Evolutionary conservation across 2,329 filamentous ascomycete species (phyloP).

Genomic region (Cadophora luteo-olivacea): DNA sequence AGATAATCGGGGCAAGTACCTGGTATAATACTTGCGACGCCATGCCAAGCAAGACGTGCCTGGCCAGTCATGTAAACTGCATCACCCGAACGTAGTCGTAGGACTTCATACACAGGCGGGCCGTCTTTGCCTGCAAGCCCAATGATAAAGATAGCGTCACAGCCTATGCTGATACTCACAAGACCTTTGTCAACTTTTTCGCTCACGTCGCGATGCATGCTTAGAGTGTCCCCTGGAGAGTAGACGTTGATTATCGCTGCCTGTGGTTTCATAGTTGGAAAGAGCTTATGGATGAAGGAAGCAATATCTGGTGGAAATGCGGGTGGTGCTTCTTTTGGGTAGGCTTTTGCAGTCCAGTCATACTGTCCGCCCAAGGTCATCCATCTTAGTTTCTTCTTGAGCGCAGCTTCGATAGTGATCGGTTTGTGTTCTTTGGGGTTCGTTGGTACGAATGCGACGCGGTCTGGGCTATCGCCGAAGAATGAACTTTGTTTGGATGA

Average conservation of each 20-base stretch:
- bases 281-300: slow-evolving; percentile 69
- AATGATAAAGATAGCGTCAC: slow-evolving; percentile 87
- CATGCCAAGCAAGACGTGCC: slow-evolving; percentile 92
- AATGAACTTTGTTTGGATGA: slow-evolving; percentile 51
- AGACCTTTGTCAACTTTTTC: slow-evolving; percentile 81
- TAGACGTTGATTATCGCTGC: slow-evolving; percentile 96
- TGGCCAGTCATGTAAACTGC: slow-evolving; percentile 86
- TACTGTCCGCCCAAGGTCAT: slow-evolving; percentile 95
- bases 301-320: slow-evolving; percentile 78
- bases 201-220: slow-evolving; percentile 92
- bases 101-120: slow-evolving; percentile 53
- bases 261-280: slow-evolving; percentile 79
- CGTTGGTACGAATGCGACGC: slow-evolving; percentile 68
- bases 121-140: slow-evolving; percentile 55
- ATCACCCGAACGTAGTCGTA: slow-evolving; percentile 83
- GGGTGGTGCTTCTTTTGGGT: slow-evolving; percentile 73
- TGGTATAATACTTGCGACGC: slow-evolving; percentile 84
- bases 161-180: slow-evolving; percentile 87
- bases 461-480: slow-evolving; percentile 57
- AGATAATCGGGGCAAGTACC: slow-evolving; percentile 80
- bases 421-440: slow-evolving; percentile 78
- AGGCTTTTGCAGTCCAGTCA: slow-evolving; percentile 89
- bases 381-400: slow-evolving; percentile 88
- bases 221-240: slow-evolving; percentile 86
- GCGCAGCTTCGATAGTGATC: slow-evolving; percentile 70